Base-by-base conservation (phyloP, 2,329 filamentous ascomycete genomes). In the Alternaria longipes region DNA sequence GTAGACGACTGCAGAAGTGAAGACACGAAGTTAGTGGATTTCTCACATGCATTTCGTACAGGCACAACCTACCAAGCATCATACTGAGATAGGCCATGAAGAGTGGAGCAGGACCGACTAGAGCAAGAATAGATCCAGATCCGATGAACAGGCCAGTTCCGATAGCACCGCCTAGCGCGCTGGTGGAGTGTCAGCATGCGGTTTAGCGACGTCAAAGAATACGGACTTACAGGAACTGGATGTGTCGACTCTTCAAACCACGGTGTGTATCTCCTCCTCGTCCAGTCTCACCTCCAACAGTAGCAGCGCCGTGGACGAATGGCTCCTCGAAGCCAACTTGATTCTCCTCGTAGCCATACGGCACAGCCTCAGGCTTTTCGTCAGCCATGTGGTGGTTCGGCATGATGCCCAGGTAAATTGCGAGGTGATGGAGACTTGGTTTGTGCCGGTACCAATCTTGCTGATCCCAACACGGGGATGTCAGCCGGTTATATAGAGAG, bases 101-200 rank as follows among this genome's bases (percentile, higher is more conserved):
- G 6, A 78, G 57, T 7, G 75, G 74, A 22, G 75, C 75, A 38
- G 75, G 76, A 4, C 76, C 76, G 14, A 74, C 73, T 7, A 74
- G 51, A 1, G 72, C 66, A 30, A 78, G 73, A 44, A 78, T 77
- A 2, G 62, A 68, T 16, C 76, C 76, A 24, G 71, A 74, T 46
- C 75, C 76, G n/a, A 78, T 75, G 60, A 78, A 78, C 3, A 78
- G 62, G 41, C 76, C 76, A 22, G 76, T 78, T 59, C 76, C 70
- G 56, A 88, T 88, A 8, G 85, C 85, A 61, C 86, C 86, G 56
- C 85, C 86, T 8, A 89, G 80, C 20, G 86, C 86, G 68, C 88
- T 89, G 64, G 81, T 80, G 59, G 81, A 74, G 11, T 52, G 84
- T 84, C 34, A 71, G 67, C 54, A 56, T 32, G 4, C 12, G 8